phyloP scores from a whole-genome alignment of 2,329 filamentous ascomycete genomes.

The Penicillium occitanis region DNA sequence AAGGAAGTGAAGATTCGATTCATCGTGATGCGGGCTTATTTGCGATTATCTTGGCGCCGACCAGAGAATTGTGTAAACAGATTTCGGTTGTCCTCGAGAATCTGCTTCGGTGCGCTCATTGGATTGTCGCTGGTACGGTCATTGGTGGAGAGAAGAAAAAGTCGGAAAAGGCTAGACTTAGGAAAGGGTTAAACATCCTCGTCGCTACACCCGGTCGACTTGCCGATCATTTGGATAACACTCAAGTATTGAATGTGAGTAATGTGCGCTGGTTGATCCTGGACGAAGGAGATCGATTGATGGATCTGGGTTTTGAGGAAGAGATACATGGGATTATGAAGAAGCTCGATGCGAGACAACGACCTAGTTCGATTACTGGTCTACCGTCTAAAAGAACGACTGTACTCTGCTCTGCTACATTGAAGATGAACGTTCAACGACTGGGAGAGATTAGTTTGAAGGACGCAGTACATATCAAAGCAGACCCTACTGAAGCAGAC shows the following conservation, averaged over 20 bases:
- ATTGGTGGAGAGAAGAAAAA: conserved; percentile 71
- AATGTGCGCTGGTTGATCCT: conserved; percentile 91
- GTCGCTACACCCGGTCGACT: conserved; percentile 91
- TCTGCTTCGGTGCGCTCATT: conserved; percentile 82
- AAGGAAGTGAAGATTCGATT: conserved; percentile 50
- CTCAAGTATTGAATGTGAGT: conserved; percentile 80
- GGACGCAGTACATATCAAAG: conserved; percentile 83
- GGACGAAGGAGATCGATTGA: conserved; percentile 95
- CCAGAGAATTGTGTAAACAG: conserved; percentile 90
- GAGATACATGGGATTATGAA: conserved; percentile 85
- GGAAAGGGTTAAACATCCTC: conserved; percentile 93
- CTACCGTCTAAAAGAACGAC: conserved; percentile 76
- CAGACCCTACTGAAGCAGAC: conserved; percentile 58
- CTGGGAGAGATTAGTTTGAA: conserved; percentile 93
- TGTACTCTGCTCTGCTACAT: conserved; percentile 90
- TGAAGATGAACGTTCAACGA: conserved; percentile 96
- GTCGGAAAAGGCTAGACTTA: conserved; percentile 85
- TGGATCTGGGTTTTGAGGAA: conserved; percentile 96
- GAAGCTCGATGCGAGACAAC: conserved; percentile 68
- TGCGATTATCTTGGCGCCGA: conserved; percentile 90
- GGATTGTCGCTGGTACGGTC: conserved; percentile 88
- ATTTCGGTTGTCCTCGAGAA: conserved; percentile 84
- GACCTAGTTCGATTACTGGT: conserved; percentile 61
- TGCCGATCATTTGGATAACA: conserved; percentile 89
- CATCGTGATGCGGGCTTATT: conserved; percentile 87